phyloP scores from a whole-genome alignment of 2,329 filamentous ascomycete genomes.

The Claviceps arundinis region DNA sequence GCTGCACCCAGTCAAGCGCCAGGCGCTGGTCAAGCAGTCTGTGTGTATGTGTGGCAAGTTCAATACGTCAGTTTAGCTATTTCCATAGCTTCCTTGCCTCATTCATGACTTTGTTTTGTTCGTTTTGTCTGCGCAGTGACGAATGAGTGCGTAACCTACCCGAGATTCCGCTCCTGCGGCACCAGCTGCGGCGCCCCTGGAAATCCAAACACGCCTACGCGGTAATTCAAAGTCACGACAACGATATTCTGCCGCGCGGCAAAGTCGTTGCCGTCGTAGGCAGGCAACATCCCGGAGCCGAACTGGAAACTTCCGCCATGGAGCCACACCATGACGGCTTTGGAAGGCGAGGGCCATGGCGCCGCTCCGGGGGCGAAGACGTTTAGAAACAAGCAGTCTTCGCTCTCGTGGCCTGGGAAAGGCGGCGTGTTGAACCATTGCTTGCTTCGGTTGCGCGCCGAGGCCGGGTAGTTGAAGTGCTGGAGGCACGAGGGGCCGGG shows the following conservation, averaged over 20 bases:
- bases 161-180: neutral
- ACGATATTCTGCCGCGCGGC: slow-evolving; percentile 10
- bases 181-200: neutral
- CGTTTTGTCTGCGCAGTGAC: neutral
- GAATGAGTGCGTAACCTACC: neutral
- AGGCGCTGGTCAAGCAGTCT: slow-evolving; percentile 33
- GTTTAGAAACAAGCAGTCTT: slow-evolving; percentile 9
- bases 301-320: slow-evolving; percentile 13
- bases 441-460: slow-evolving; percentile 7
- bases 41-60: neutral
- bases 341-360: neutral
- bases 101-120: too few species aligned
- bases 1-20: slow-evolving; percentile 46
- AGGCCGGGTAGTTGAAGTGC: slow-evolving; percentile 12
- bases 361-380: slow-evolving; percentile 6
- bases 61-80: too few species aligned
- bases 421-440: slow-evolving; percentile 13
- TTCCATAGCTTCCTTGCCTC: too few species aligned
- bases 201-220: slow-evolving; percentile 22
- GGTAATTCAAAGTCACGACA: slow-evolving; percentile 22
- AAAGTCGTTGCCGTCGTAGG: slow-evolving; percentile 4
- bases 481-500: slow-evolving; percentile 15
- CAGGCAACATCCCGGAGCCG: slow-evolving; percentile 6
- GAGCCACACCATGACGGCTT: slow-evolving; percentile 15
- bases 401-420: slow-evolving; percentile 12